phyloP scores from a whole-genome alignment of 805 yeast species.

The Kluyveromyces wickerhamii region DNA sequence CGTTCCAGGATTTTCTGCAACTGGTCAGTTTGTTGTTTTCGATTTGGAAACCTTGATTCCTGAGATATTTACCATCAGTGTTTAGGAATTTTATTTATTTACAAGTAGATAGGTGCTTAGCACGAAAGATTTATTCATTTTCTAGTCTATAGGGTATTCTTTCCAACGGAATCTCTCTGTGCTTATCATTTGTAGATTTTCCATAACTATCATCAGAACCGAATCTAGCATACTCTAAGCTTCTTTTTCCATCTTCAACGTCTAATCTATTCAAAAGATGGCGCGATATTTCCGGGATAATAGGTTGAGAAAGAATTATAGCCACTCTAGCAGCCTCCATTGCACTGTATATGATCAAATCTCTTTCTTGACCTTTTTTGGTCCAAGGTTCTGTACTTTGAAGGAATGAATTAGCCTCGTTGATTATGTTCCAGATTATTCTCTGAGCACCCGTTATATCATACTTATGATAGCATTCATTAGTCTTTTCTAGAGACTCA shows the following conservation, averaged over 20 bases:
- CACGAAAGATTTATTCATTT: background rate
- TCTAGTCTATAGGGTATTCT: slow-evolving; percentile 18
- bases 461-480: slow-evolving; percentile 36
- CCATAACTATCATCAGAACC: slow-evolving; percentile 64
- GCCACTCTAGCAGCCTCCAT: slow-evolving; percentile 64
- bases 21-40: slow-evolving; percentile 58
- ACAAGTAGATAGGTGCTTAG: slow-evolving; percentile 7
- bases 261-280: slow-evolving; percentile 54
- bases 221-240: slow-evolving; percentile 36
- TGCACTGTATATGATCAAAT: slow-evolving; percentile 51
- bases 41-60: slow-evolving; percentile 51
- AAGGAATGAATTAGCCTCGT: slow-evolving; percentile 55
- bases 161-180: slow-evolving; percentile 40
- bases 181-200: slow-evolving; percentile 40
- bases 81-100: slow-evolving; percentile 11
- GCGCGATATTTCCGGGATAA: slow-evolving; percentile 59
- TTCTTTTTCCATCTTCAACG: slow-evolving; percentile 39
- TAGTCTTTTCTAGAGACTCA: slow-evolving; percentile 33
- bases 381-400: slow-evolving; percentile 77
- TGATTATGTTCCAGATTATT: slow-evolving; percentile 51
- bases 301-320: slow-evolving; percentile 60
- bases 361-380: slow-evolving; percentile 35
- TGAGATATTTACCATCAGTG: slow-evolving; percentile 36
- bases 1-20: slow-evolving; percentile 60
- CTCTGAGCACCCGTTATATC: slow-evolving; percentile 50